Evolutionary conservation across 306 rosid genomes (phyloP).

Genomic region (Rubus idaeus): DNA sequence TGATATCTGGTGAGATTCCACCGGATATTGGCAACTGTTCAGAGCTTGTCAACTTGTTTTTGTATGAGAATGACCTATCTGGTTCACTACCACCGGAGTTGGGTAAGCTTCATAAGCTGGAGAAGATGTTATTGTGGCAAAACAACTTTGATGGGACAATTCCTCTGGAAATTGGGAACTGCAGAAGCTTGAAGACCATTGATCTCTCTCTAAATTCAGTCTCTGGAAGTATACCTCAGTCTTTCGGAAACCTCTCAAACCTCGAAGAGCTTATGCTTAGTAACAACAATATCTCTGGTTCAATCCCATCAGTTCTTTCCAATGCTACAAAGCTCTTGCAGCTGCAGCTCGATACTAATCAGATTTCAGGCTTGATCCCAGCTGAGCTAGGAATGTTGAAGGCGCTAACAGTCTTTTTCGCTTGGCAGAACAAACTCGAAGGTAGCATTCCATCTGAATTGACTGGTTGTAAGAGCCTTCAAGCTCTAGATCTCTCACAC

Average conservation of each 20-base stretch:
- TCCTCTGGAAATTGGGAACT: slow-evolving; percentile 73
- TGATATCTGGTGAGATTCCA: slow-evolving; percentile 82
- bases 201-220: slow-evolving; percentile 71
- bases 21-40: slow-evolving; percentile 80
- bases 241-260: slow-evolving; percentile 56
- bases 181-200: slow-evolving; percentile 54
- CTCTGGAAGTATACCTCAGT: slow-evolving; percentile 70
- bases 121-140: slow-evolving; percentile 79
- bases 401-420: slow-evolving; percentile 57
- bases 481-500: slow-evolving; percentile 80
- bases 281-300: slow-evolving; percentile 73
- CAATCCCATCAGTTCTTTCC: slow-evolving; percentile 60
- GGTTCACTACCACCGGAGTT: slow-evolving; percentile 67
- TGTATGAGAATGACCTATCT: slow-evolving; percentile 67
- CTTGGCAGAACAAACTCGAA: slow-evolving; percentile 90
- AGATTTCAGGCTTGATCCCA: slow-evolving; percentile 73
- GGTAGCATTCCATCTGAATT: slow-evolving; percentile 65
- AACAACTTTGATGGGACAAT: slow-evolving; percentile 57
- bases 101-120: slow-evolving; percentile 71
- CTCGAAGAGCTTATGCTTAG: slow-evolving; percentile 91
- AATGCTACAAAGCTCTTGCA: slow-evolving; percentile 65
- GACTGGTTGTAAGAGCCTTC: slow-evolving; percentile 59
- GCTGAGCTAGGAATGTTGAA: slow-evolving; percentile 59
- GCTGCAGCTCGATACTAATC: slow-evolving; percentile 76
- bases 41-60: slow-evolving; percentile 69